These are phyloP conservation scores for Nannizziopsis arthrosporioides DNA, from an alignment of 2,329 filamentous ascomycete species.

Conservation along the genomic window DNA sequence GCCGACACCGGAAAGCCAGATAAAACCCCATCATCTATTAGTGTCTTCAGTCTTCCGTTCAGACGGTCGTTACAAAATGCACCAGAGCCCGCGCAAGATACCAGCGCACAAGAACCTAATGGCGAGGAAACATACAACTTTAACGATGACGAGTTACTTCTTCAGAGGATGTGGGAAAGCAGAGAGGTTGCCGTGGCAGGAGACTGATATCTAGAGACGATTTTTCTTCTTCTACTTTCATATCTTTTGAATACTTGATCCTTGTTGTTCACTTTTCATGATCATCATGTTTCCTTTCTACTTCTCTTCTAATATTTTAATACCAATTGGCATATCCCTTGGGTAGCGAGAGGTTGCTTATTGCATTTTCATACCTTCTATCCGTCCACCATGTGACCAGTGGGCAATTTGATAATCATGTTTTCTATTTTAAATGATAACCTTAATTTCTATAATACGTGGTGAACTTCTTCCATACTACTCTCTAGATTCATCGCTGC, in stretches of 20 bases:
- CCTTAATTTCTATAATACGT: too few species aligned
- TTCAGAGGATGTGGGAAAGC: constrained; percentile 36
- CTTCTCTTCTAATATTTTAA: constrained; percentile 1
- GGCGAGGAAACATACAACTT: constrained; percentile 21
- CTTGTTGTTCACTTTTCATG: neutral
- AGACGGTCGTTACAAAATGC: neutral
- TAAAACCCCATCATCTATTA: neutral
- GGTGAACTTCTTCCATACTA: too few species aligned
- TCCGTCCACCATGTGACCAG: too few species aligned
- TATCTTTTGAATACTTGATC: neutral
- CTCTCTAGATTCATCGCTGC: too few species aligned
- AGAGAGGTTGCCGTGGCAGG: constrained; percentile 30
- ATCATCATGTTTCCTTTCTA: neutral
- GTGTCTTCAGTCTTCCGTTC: too few species aligned
- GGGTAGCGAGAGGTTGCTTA: too few species aligned
- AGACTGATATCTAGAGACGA: constrained; percentile 8
- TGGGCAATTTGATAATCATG: too few species aligned
- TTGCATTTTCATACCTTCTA: too few species aligned
- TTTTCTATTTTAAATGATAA: too few species aligned
- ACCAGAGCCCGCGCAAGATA: constrained; percentile 12
- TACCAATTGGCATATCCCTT: too few species aligned
- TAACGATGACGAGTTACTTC: constrained; percentile 29
- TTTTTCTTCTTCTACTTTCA: neutral
- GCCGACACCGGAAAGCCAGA: constrained; percentile 17
- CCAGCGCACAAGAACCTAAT: constrained; percentile 11